Evolutionary conservation across 352 stramenopile genomes (phyloP), one percentile per base, ranked within the genome.

Genomic region (Phytopythium cucurbitacearum): DNA sequence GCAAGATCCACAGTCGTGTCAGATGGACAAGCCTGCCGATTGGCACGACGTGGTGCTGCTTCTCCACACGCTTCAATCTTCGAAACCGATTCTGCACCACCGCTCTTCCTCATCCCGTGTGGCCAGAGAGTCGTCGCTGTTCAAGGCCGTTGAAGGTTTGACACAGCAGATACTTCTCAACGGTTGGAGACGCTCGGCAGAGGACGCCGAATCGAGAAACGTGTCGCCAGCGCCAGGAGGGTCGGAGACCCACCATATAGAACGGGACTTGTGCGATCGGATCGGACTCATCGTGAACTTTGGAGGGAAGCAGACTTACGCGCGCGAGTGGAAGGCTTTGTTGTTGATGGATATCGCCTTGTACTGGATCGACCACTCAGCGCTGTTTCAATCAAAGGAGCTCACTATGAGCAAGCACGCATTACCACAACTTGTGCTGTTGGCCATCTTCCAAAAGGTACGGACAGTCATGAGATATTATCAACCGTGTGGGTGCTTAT

Each of bases 81-180:
- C 82, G 9, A 89, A 87, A 13, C 85, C 85, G 7, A 72, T 95
- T 53, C 68, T 95, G 15, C 74, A 91, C 40, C 84, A 89, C 42
- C 77, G 73, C 48, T 73, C 62, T 16, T 78, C 71, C 6, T 83
- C 69, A 12, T 73, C 70, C 37, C 74, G 74, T 6, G 61, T 85
- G 12, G 69, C 74, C 15, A 80, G 71, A 5, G 74, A 87, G 50
- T 69, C 67, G 6, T 61, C 57, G 0, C 50, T 83, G 3, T 89
- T 73, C 47, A 60, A 53, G 52, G 64, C 77, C 33, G 81, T 71
- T 34, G 67, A 89, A 35, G 40, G 59, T 9, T 64, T 91, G 21
- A 28, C 21, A 28, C 21, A 28, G 21, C 21, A 28, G 21, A 28
- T 28, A 28, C 21, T 28, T 28, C 21, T 28, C 21, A 28, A 28